These are phyloP conservation scores for Saccharata proteae DNA, from an alignment of 2,329 filamentous ascomycete genomes.

Conservation along the genomic window DNA sequence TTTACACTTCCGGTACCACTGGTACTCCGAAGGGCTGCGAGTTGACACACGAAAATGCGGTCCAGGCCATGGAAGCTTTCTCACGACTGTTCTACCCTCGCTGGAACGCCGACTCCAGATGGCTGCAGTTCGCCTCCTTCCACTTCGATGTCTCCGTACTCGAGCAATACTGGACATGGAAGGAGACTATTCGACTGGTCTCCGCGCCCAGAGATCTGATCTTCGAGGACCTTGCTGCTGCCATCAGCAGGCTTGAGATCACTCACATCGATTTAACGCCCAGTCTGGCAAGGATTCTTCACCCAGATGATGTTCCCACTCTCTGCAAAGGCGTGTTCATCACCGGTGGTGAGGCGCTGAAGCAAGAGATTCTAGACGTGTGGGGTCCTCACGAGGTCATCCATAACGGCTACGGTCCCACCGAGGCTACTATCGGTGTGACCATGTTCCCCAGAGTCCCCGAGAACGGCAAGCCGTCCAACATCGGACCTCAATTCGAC, in stretches of 20 bases:
- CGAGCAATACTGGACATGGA: conserved; percentile 95
- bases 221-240: conserved; percentile 65
- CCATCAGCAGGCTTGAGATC: conserved; percentile 60
- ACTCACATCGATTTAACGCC: conserved; percentile 90
- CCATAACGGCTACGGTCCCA: conserved; percentile 85
- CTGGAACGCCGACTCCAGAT: conserved; percentile 63
- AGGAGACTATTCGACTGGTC: conserved; percentile 72
- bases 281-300: conserved; percentile 66
- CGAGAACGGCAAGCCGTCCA: conserved; percentile 64
- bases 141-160: conserved; percentile 91
- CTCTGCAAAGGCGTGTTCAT: conserved; percentile 81
- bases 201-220: conserved; percentile 74
- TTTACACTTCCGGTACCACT: conserved; percentile 82
- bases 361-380: conserved; percentile 74
- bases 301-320: conserved; percentile 68
- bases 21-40: conserved; percentile 80
- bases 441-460: conserved; percentile 82
- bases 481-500: conserved; percentile 76
- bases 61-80: conserved; percentile 84
- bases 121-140: conserved; percentile 87
- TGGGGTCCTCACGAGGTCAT: conserved; percentile 76
- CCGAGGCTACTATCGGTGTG: conserved; percentile 83
- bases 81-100: conserved; percentile 62
- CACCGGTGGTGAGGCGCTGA: conserved; percentile 78
- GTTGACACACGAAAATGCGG: conserved; percentile 76